Evolutionary conservation across 495 filamentous ascomycete genomes (phyloP), one percentile per base, ranked within the genome.

Genomic region (Aspergillus bridgeri): DNA sequence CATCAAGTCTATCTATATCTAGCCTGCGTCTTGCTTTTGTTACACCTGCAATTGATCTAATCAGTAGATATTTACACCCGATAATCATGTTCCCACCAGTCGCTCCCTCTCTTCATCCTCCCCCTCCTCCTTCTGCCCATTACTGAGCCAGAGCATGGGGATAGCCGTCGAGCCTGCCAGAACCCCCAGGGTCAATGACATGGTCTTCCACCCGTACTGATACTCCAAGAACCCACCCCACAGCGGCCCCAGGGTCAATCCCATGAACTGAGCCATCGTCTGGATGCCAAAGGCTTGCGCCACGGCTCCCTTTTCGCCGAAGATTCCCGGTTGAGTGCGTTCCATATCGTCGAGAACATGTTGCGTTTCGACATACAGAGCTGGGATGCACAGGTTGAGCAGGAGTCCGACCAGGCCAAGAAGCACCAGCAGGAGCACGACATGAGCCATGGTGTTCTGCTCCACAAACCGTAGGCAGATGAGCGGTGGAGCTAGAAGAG

Each of bases 281-380:
- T 82, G 85, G 3, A 75, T 8, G 38, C 82, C 85, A 45, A 86
- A 87, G 2, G 78, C 84, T 27, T 83, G 78, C 0, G 83, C 85
- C 21, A 84, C 82, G 0, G 81, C 79, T 0, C 84, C 84, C 21
- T 72, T 73, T 17, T 63, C 58, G 5, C 74, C 76, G 47, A 75
- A 75, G 44, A 63, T 58, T 1, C 82, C 83, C 0, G 83, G 83
- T 7, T 67, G 19, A 29, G 68, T 60, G 24, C 65, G 71, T 53
- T 87, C 81, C 61, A 85, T 78, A 0, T 72, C 80, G 4, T 81
- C 79, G 15, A 89, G 85, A 0, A 86, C 79, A n/a, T 81, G 80
- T 56, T 82, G 76, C n/a, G 86, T 82, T 65, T 93, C 90, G 5
- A 89, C 89, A 80, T 89, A 87, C 60, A 76, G 62, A 20, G 69